These are phyloP conservation scores for Neohortaea acidophila DNA, from an alignment of 495 filamentous ascomycete genomes.

Conservation along the genomic window DNA sequence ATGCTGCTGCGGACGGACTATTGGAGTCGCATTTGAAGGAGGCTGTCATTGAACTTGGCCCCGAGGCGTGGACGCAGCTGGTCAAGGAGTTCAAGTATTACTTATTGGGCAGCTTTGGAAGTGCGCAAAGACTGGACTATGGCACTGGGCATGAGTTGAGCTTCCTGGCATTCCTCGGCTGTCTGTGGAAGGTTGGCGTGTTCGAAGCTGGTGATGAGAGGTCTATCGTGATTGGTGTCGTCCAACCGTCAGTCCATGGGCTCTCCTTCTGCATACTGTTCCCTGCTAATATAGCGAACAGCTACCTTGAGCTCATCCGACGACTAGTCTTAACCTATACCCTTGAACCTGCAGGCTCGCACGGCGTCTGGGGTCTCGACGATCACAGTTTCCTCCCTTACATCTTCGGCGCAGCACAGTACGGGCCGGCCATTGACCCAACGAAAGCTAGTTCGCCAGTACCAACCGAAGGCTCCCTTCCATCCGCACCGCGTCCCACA, in stretches of 20 bases:
- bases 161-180: constrained; percentile 80
- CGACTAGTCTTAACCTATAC: constrained; percentile 81
- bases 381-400: constrained; percentile 97
- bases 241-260: constrained; percentile 61
- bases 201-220: constrained; percentile 54
- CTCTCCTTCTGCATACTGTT: not conserved
- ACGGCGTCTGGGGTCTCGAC: constrained; percentile 90
- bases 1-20: constrained; percentile 25
- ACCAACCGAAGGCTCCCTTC: constrained; percentile 58
- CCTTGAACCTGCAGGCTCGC: constrained; percentile 67
- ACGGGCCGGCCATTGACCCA: constrained; percentile 59
- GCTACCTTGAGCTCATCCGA: constrained; percentile 72
- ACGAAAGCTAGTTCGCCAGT: constrained; percentile 12
- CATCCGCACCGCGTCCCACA: constrained; percentile 51
- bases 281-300: constrained; percentile 19
- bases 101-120: constrained; percentile 76
- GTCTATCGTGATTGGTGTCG: constrained; percentile 60
- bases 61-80: too few species aligned
- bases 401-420: constrained; percentile 84
- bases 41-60: too few species aligned
- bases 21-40: constrained; percentile 30
- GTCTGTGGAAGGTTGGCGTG: constrained; percentile 75
- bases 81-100: constrained; percentile 65
- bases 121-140: constrained; percentile 78
- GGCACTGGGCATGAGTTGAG: constrained; percentile 92